phyloP scores from a whole-genome alignment of 2,329 filamentous ascomycete genomes.

The Cordyceps militaris region DNA sequence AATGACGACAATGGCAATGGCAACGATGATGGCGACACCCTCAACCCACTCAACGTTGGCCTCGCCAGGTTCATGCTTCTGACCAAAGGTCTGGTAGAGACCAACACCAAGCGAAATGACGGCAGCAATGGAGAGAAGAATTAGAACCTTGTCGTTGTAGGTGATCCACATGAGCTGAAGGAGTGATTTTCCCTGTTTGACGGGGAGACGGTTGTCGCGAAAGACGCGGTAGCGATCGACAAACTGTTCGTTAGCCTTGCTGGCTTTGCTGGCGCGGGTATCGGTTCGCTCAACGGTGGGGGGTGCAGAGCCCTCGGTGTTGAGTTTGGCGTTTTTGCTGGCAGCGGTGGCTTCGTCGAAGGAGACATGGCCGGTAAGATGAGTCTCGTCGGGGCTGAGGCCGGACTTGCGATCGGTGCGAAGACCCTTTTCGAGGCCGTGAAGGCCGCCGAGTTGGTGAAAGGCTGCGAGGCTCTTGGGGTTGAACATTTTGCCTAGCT shows the following conservation, averaged over 20 bases:
- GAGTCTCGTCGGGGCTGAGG: slow-evolving; percentile 67
- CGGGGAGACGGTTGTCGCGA: slow-evolving; percentile 64
- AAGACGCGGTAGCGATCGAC: slow-evolving; percentile 63
- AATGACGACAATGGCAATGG: slow-evolving; percentile 68
- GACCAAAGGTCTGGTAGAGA: slow-evolving; percentile 66
- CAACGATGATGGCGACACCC: slow-evolving; percentile 75
- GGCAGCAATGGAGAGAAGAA: slow-evolving; percentile 63
- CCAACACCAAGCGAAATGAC: slow-evolving; percentile 67
- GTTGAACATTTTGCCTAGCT: slow-evolving; percentile 81
- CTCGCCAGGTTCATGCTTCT: slow-evolving; percentile 40
- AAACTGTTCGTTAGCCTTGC: slow-evolving; percentile 33
- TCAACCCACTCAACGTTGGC: slow-evolving; percentile 70
- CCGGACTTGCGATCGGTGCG: slow-evolving; percentile 65
- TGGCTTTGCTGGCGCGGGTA: slow-evolving; percentile 11
- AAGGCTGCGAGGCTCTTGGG: slow-evolving; percentile 82
- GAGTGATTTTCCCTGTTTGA: slow-evolving; percentile 67
- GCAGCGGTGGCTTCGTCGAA: slow-evolving; percentile 63
- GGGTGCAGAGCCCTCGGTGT: slow-evolving; percentile 23
- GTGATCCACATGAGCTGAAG: slow-evolving; percentile 73
- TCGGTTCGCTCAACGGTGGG: slow-evolving; percentile 2
- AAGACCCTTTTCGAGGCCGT: slow-evolving; percentile 72
- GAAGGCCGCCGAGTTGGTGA: slow-evolving; percentile 69
- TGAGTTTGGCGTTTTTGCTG: slow-evolving; percentile 27
- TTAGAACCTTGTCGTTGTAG: slow-evolving; percentile 76
- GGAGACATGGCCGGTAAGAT: slow-evolving; percentile 56